These are phyloP conservation scores for Pestalotiopsis sp. DNA, from an alignment of 2,329 filamentous ascomycete species.

Conservation along the genomic window DNA sequence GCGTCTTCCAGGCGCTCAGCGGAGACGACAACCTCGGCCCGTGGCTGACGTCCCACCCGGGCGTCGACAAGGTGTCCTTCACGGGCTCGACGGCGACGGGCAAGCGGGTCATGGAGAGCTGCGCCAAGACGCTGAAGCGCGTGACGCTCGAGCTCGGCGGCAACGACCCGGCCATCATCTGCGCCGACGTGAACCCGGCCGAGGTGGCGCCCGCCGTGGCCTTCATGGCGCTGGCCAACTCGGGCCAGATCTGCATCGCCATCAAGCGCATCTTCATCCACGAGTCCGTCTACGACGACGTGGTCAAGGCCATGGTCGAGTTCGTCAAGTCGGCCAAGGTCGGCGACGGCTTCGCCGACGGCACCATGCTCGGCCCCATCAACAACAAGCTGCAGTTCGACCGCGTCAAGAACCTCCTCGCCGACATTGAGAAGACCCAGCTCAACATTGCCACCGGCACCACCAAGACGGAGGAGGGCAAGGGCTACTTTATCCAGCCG, in stretches of 20 bases:
- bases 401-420: constrained; percentile 57
- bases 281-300: constrained; percentile 58
- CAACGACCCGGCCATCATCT: constrained; percentile 58
- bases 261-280: constrained; percentile 65
- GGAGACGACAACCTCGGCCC: constrained; percentile 58
- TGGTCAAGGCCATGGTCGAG: constrained; percentile 45
- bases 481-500: constrained; percentile 61
- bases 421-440: constrained; percentile 55
- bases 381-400: constrained; percentile 69
- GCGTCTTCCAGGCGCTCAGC: constrained; percentile 58
- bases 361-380: constrained; percentile 57
- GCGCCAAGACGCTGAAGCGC: constrained; percentile 53
- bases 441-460: constrained; percentile 55
- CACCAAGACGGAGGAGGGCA: constrained; percentile 33
- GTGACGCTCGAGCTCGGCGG: constrained; percentile 57
- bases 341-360: constrained; percentile 29
- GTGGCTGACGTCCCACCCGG: constrained; percentile 53
- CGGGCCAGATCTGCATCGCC: constrained; percentile 57
- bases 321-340: constrained; percentile 48
- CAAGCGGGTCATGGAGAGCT: constrained; percentile 50
- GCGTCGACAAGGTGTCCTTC: constrained; percentile 60
- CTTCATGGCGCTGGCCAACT: constrained; percentile 51
- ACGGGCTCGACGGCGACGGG: constrained; percentile 57
- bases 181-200: constrained; percentile 52
- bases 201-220: constrained; percentile 47